These are phyloP conservation scores for Geotrichum fermentans DNA, from an alignment of 1,139 yeast genomes.

Conservation along the genomic window DNA sequence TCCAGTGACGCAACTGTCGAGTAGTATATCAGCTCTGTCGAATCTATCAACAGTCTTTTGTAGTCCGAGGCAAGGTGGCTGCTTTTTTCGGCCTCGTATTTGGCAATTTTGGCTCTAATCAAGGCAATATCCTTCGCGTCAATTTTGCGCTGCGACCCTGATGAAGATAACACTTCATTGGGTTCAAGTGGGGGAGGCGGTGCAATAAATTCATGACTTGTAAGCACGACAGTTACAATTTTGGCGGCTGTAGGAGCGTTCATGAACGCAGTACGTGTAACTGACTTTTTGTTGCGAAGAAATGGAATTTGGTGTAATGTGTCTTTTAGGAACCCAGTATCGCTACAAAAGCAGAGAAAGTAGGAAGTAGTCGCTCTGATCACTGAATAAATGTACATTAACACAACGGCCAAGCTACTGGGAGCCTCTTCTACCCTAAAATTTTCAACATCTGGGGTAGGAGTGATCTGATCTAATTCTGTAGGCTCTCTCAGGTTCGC, in stretches of 20 bases:
- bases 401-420: not conserved
- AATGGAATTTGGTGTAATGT: not conserved
- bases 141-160: not conserved
- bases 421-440: not conserved
- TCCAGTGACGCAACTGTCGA: constrained; percentile 22
- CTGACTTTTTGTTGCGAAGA: not conserved
- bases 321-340: not conserved
- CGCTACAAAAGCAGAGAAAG: not conserved
- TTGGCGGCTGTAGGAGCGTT: constrained; percentile 20
- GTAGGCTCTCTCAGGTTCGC: not conserved
- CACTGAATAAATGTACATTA: not conserved
- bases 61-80: constrained; percentile 21
- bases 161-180: constrained; percentile 7
- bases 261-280: not conserved
- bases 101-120: constrained; percentile 15
- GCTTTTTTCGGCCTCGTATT: constrained; percentile 16
- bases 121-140: constrained; percentile 19
- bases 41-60: constrained; percentile 24
- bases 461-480: not conserved
- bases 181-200: constrained; percentile 26
- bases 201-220: constrained; percentile 20
- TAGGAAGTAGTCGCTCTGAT: not conserved
- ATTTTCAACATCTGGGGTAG: not conserved
- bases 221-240: constrained; percentile 25
- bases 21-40: constrained; percentile 26